phyloP scores from a whole-genome alignment of 176 grass and related monocot genomes.

The Thalia dealbata region DNA sequence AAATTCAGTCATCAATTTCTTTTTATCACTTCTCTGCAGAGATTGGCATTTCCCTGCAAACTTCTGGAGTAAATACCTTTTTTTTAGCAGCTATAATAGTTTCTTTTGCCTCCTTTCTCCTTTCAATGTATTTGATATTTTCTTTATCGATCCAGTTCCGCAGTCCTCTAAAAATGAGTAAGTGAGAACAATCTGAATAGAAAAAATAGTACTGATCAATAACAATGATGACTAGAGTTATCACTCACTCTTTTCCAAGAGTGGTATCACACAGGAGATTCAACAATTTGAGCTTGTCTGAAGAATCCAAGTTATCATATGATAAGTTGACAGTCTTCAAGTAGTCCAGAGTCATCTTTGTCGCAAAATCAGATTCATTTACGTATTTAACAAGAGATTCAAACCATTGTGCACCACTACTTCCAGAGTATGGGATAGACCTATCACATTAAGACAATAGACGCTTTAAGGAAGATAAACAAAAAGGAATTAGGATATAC shows the following conservation, averaged over 20 bases:
- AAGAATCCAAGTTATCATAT: slow-evolving; percentile 59
- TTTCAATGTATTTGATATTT: slow-evolving; percentile 44
- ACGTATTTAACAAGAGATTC: slow-evolving; percentile 40
- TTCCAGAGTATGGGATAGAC: slow-evolving; percentile 32
- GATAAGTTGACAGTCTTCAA: slow-evolving; percentile 31
- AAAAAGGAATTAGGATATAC: too few species aligned
- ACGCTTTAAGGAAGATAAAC: too few species aligned
- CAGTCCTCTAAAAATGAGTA: slow-evolving; percentile 42
- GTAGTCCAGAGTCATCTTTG: slow-evolving; percentile 30
- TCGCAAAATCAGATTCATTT: slow-evolving; percentile 30
- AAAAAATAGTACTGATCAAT: slow-evolving; percentile 22
- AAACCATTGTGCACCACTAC: slow-evolving; percentile 49
- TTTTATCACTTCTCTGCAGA: too few species aligned
- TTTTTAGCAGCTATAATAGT: slow-evolving; percentile 49
- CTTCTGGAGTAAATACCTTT: slow-evolving; percentile 32
- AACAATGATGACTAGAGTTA: slow-evolving; percentile 14
- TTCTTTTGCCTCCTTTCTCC: slow-evolving; percentile 33
- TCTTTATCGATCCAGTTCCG: slow-evolving; percentile 55
- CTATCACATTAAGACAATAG: slow-evolving; percentile 14
- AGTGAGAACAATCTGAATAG: slow-evolving; percentile 22
- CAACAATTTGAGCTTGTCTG: slow-evolving; percentile 51
- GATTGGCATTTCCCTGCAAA: background rate
- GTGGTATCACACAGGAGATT: slow-evolving; percentile 76
- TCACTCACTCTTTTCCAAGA: slow-evolving; percentile 59
- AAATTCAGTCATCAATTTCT: slow-evolving; percentile 2